Conservation (phyloP, 2,329 filamentous ascomycete genomes). For the Pseudocercospora vitis region DNA sequence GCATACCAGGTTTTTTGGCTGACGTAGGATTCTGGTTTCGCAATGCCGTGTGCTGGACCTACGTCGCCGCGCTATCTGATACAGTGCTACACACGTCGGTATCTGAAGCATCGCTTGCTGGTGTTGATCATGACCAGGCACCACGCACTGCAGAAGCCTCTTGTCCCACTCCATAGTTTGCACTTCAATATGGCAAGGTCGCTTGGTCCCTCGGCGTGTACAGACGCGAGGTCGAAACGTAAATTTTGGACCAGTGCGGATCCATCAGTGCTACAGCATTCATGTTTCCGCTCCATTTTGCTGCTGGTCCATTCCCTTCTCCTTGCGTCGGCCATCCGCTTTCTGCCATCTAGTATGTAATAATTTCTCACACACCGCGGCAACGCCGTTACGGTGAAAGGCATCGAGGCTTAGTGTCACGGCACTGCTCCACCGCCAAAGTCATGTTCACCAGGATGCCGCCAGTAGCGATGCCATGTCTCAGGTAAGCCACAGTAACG, state of each 20-base stretch:
- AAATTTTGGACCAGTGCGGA: slow-evolving; percentile 22
- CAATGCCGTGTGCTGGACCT: slow-evolving; percentile 6
- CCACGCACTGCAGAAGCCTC: slow-evolving; percentile 24
- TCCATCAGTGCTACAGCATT: slow-evolving; percentile 25
- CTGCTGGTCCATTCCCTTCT: slow-evolving; percentile 10
- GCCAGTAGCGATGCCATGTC: slow-evolving; percentile 9
- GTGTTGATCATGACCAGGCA: slow-evolving; percentile 15
- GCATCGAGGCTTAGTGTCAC: slow-evolving; percentile 15
- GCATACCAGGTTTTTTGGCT: slow-evolving; percentile 3
- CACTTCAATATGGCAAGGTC: slow-evolving; percentile 15
- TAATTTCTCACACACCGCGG: slow-evolving; percentile 18
- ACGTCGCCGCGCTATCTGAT: slow-evolving; percentile 8
- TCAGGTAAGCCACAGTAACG: slow-evolving; percentile 3
- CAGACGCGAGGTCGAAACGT: slow-evolving; percentile 25
- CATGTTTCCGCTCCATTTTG: slow-evolving; percentile 13
- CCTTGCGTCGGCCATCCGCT: slow-evolving; percentile 24
- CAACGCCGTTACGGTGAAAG: slow-evolving; percentile 25
- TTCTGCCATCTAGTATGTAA: slow-evolving; percentile 21
- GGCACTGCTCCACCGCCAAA: slow-evolving; percentile 6
- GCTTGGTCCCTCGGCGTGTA: slow-evolving; percentile 23
- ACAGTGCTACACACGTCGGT: slow-evolving; percentile 5
- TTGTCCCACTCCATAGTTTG: slow-evolving; percentile 23
- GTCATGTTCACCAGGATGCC: slow-evolving; percentile 4
- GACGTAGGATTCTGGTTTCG: slow-evolving; percentile 4
- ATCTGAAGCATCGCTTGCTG: slow-evolving; percentile 7